These are phyloP conservation scores for Hypoxylon sp. DNA, from an alignment of 2,329 filamentous ascomycete species.

Conservation along the genomic window DNA sequence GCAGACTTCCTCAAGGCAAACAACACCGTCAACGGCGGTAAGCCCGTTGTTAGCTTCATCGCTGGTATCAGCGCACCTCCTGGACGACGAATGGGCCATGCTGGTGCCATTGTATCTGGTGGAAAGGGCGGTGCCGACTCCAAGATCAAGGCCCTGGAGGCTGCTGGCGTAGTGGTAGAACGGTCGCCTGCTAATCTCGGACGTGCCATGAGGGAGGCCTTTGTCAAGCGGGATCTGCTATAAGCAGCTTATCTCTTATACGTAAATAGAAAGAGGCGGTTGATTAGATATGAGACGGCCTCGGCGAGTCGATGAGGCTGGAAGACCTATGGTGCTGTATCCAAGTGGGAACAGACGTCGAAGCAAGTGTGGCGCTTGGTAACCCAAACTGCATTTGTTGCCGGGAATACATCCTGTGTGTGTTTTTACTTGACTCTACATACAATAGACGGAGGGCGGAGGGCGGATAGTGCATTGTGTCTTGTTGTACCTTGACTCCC, in stretches of 20 bases:
- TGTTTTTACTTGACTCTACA: slow-evolving; percentile 40
- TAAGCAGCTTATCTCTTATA: slow-evolving; percentile 63
- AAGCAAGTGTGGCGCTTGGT: slow-evolving; percentile 16
- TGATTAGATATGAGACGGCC: slow-evolving; percentile 23
- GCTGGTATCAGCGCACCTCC: slow-evolving; percentile 98
- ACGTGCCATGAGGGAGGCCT: slow-evolving; percentile 94
- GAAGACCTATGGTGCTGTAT: slow-evolving; percentile 18
- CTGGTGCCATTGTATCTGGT: slow-evolving; percentile 96
- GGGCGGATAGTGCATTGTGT: slow-evolving; percentile 41
- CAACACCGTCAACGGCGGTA: slow-evolving; percentile 87
- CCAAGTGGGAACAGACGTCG: slow-evolving; percentile 15
- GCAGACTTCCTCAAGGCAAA: slow-evolving; percentile 94
- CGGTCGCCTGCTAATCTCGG: slow-evolving; percentile 91
- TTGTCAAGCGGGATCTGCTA: slow-evolving; percentile 95
- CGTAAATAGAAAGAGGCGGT: slow-evolving; percentile 15
- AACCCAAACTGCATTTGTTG: slow-evolving; percentile 23
- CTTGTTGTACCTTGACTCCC: slow-evolving; percentile 35
- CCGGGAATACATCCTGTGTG: slow-evolving; percentile 29
- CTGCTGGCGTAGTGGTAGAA: slow-evolving; percentile 95
- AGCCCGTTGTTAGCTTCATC: slow-evolving; percentile 98
- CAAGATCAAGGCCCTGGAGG: slow-evolving; percentile 96
- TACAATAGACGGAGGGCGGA: slow-evolving; percentile 44
- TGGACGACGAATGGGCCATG: slow-evolving; percentile 98
- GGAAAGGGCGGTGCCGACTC: slow-evolving; percentile 98
- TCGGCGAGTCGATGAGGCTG: slow-evolving; percentile 11